Percentiles rank a stretch among this genome's conserved stretches.
phyloP scores from a whole-genome alignment of 2,329 filamentous ascomycete species.

The Lecanosticta acicola region DNA sequence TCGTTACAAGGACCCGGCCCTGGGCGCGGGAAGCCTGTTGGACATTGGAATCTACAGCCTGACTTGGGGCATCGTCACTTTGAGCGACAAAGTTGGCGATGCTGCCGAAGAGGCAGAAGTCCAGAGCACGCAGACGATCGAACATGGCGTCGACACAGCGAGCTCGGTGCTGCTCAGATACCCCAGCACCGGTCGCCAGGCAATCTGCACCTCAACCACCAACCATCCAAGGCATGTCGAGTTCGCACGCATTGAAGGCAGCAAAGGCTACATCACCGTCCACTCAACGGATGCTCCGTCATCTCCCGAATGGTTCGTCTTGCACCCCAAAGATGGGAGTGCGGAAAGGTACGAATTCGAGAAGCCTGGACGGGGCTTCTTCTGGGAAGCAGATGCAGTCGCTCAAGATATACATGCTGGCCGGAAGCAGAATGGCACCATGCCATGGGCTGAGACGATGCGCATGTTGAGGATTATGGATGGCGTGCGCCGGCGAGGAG shows the following conservation, averaged over 20 bases:
- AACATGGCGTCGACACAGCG: slow-evolving; percentile 30
- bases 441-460: slow-evolving; percentile 46
- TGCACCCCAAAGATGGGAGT: slow-evolving; percentile 30
- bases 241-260: slow-evolving; percentile 42
- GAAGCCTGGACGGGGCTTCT: slow-evolving; percentile 37
- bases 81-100: slow-evolving; percentile 32
- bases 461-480: slow-evolving; percentile 46
- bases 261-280: slow-evolving; percentile 35
- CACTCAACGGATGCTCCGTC: slow-evolving; percentile 28
- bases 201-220: slow-evolving; percentile 38
- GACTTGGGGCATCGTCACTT: slow-evolving; percentile 37
- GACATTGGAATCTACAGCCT: slow-evolving; percentile 44
- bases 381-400: slow-evolving; percentile 44
- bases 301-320: slow-evolving; percentile 35
- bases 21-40: slow-evolving; percentile 42
- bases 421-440: slow-evolving; percentile 36
- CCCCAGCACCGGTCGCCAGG: slow-evolving; percentile 36
- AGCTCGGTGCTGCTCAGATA: slow-evolving; percentile 41
- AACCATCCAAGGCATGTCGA: slow-evolving; percentile 24
- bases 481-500: slow-evolving; percentile 38
- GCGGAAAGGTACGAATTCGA: slow-evolving; percentile 36
- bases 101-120: slow-evolving; percentile 36
- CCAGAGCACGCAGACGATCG: slow-evolving; percentile 35
- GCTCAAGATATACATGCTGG: slow-evolving; percentile 39
- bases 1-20: slow-evolving; percentile 33